Evolutionary conservation across 1,284 basidiomycete genomes (phyloP), one percentile per base, ranked within the genome.

Genomic region (Inonotus hispidus): DNA sequence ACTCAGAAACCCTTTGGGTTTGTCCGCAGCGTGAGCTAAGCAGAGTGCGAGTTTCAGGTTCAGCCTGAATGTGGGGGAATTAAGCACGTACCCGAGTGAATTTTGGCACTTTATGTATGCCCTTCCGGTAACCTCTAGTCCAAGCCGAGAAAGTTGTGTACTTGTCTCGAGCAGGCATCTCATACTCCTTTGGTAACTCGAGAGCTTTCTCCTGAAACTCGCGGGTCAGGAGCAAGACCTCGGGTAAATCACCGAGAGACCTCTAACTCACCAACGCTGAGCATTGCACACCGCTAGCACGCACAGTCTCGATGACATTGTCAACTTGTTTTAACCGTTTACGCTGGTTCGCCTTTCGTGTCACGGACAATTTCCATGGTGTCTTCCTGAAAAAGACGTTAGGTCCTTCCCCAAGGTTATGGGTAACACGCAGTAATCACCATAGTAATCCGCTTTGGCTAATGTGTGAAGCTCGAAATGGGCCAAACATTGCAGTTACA

Each of bases 31-130:
- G 93, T 94, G 66, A 93, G 73, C 92, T 94, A 43, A 21, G n/a
- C n/a, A n/a, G n/a, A n/a, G n/a, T n/a, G n/a, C n/a, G n/a, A 43
- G 54, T 4, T 47, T 5, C 70, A 27, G 47, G 45, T 23, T 49
- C 47, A 49, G 27, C 6, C 21, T 23, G 32, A 16, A 2, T 49
- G 11, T 25, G 10, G n/a, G 29, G 3, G 29, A 47, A 27, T 19
- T 25, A 21, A 58, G 11, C 11, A 78, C 90, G 65, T 69, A 95
- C 93, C 73, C 92, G 81, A 62, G 94, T 96, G 83, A 89, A 96
- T 71, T 96, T 95, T 21, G 93, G 94, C 32, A 97, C 92, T 72
- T 97, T 97, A 77, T 99, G 96, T 49, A 98, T 91, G 21, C 91
- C 89, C 72, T 99, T 99, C 54, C 96, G 79, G 75, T 95, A 99